A percentile compares a stretch with the other conserved stretches of the same genome.
phyloP scores from a whole-genome alignment of 2,329 filamentous ascomycete species.

The Elsinoe australis region DNA sequence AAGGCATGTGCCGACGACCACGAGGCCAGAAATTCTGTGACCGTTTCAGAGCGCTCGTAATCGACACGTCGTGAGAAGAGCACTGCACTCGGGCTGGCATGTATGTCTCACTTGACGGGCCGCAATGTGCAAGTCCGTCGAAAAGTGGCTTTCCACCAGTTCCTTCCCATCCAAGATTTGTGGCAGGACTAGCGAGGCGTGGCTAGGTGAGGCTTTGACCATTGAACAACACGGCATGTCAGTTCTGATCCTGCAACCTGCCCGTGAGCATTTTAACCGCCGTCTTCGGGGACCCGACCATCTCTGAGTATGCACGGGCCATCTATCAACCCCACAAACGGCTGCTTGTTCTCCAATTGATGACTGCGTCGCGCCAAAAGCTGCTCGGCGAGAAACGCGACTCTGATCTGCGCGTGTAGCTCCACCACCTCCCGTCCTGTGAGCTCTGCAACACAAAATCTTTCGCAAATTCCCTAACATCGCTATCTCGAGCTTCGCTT shows the following conservation, averaged over 20 bases:
- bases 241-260: background rate
- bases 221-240: slow-evolving; percentile 3
- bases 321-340: slow-evolving; percentile 10
- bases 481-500: too few species aligned
- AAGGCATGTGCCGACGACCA: too few species aligned
- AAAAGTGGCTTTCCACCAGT: slow-evolving; percentile 6
- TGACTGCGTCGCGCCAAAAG: background rate
- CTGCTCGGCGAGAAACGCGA: slow-evolving; percentile 4
- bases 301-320: too few species aligned
- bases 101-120: slow-evolving; percentile 13
- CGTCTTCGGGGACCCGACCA: too few species aligned
- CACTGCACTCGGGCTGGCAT: slow-evolving; percentile 2
- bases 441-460: too few species aligned
- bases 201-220: background rate
- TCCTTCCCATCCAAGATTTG: slow-evolving; percentile 12
- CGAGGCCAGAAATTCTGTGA: background rate
- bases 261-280: too few species aligned
- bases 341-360: background rate
- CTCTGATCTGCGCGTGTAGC: slow-evolving; percentile 1
- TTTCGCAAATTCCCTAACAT: too few species aligned
- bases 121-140: slow-evolving; percentile 2
- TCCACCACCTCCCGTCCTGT: background rate
- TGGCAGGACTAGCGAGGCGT: background rate
- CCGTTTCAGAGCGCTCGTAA: slow-evolving; percentile 14
- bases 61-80: background rate